phyloP scores from a whole-genome alignment of 1,284 basidiomycete genomes.

The Ceratobasidium sp. region DNA sequence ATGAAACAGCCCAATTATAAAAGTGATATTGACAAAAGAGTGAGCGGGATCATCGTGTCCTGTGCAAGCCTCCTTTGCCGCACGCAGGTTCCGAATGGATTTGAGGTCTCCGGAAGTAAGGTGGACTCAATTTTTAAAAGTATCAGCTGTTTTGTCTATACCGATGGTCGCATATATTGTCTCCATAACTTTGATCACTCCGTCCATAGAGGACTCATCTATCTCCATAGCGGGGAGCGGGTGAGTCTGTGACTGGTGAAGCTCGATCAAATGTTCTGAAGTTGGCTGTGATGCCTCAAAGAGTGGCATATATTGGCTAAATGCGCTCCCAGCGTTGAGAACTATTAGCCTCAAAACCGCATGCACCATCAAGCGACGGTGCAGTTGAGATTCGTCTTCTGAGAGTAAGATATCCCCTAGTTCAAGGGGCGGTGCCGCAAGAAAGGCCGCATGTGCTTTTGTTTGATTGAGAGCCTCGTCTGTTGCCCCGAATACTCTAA shows the following conservation, averaged over 20 bases:
- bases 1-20: constrained; percentile 55
- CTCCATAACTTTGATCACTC: constrained; percentile 54
- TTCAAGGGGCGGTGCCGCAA: not conserved
- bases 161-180: constrained; percentile 51
- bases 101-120: constrained; percentile 56
- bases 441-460: not conserved
- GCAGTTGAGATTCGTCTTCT: constrained; percentile 43
- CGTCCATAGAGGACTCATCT: constrained; percentile 55
- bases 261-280: constrained; percentile 50
- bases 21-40: not conserved
- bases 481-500: not conserved
- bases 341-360: constrained; percentile 54
- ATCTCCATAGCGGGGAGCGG: constrained; percentile 56
- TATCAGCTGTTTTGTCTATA: constrained; percentile 40
- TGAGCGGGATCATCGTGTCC: constrained; percentile 52
- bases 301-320: constrained; percentile 49
- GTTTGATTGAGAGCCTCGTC: not conserved
- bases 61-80: constrained; percentile 51
- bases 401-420: constrained; percentile 50
- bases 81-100: constrained; percentile 53
- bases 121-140: constrained; percentile 46
- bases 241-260: constrained; percentile 52
- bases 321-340: constrained; percentile 49
- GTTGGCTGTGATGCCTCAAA: constrained; percentile 48
- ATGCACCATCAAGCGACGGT: constrained; percentile 49